These are phyloP conservation scores for Ganoderma boninense DNA, from an alignment of 1,284 basidiomycete genomes.

Conservation along the genomic window DNA sequence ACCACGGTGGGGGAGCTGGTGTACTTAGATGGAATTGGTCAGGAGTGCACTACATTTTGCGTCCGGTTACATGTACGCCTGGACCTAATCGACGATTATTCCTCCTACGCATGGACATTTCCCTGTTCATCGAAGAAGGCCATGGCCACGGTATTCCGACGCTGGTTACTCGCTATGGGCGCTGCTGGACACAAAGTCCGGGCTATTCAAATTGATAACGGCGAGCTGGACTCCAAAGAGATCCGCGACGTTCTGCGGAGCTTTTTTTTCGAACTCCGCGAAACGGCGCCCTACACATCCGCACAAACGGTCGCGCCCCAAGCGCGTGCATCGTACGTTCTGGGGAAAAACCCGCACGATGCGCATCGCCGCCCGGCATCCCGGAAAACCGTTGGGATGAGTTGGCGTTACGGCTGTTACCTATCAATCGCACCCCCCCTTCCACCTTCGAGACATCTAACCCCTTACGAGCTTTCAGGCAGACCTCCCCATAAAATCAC, in stretches of 20 bases:
- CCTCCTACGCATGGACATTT: conserved; percentile 40
- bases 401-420: conserved; percentile 20
- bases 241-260: conserved; percentile 33
- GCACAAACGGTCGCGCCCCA: conserved; percentile 39
- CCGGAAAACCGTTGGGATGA: conserved; percentile 44
- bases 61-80: conserved; percentile 42
- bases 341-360: conserved; percentile 37
- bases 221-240: conserved; percentile 40
- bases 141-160: conserved; percentile 37
- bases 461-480: conserved; percentile 32
- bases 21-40: conserved; percentile 45
- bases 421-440: conserved; percentile 15
- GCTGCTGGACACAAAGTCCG: conserved; percentile 32
- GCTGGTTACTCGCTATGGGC: conserved; percentile 23
- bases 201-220: conserved; percentile 39
- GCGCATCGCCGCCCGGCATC: conserved; percentile 36
- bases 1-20: conserved; percentile 39
- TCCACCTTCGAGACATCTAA: conserved; percentile 13
- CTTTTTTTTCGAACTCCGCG: conserved; percentile 9
- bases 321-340: conserved; percentile 41
- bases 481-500: conserved; percentile 26
- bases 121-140: conserved; percentile 38
- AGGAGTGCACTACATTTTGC: conserved; percentile 37
- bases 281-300: conserved; percentile 35
- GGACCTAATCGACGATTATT: conserved; percentile 47